These are phyloP conservation scores for Mycosarcoma mackinlayi DNA, from an alignment of 1,284 basidiomycete species.

Conservation along the genomic window DNA sequence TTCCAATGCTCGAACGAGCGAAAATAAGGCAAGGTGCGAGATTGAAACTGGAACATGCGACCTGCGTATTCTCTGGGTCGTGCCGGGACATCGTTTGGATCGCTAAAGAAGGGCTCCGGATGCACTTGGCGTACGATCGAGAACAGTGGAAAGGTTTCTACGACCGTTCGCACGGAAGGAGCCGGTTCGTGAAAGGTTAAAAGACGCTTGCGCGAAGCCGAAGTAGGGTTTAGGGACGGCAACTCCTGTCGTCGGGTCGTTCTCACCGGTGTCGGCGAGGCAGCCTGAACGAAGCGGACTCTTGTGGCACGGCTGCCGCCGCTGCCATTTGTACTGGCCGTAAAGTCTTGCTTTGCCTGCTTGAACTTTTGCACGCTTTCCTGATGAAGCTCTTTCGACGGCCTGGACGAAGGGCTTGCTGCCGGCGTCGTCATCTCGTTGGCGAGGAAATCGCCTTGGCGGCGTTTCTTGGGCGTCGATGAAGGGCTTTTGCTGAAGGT, in stretches of 20 bases:
- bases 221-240: not conserved
- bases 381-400: slow-evolving; percentile 26
- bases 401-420: slow-evolving; percentile 17
- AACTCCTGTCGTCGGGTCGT: not conserved
- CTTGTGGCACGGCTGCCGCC: slow-evolving; percentile 6
- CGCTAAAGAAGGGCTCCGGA: slow-evolving; percentile 73
- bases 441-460: slow-evolving; percentile 9
- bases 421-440: slow-evolving; percentile 3
- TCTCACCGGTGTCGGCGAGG: not conserved
- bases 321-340: slow-evolving; percentile 2
- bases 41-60: slow-evolving; percentile 77
- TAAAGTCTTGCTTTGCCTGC: slow-evolving; percentile 20
- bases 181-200: slow-evolving; percentile 36
- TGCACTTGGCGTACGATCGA: slow-evolving; percentile 78
- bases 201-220: slow-evolving; percentile 1
- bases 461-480: slow-evolving; percentile 34
- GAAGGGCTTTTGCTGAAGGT: slow-evolving; percentile 31
- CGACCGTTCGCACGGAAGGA: slow-evolving; percentile 68
- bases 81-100: slow-evolving; percentile 77
- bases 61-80: slow-evolving; percentile 83
- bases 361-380: slow-evolving; percentile 39
- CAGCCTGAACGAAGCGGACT: slow-evolving; percentile 19
- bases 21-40: slow-evolving; percentile 64
- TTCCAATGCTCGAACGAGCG: slow-evolving; percentile 64
- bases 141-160: slow-evolving; percentile 72